phyloP scores from a whole-genome alignment of 345 rosid genomes.

The Salix purpurea region DNA sequence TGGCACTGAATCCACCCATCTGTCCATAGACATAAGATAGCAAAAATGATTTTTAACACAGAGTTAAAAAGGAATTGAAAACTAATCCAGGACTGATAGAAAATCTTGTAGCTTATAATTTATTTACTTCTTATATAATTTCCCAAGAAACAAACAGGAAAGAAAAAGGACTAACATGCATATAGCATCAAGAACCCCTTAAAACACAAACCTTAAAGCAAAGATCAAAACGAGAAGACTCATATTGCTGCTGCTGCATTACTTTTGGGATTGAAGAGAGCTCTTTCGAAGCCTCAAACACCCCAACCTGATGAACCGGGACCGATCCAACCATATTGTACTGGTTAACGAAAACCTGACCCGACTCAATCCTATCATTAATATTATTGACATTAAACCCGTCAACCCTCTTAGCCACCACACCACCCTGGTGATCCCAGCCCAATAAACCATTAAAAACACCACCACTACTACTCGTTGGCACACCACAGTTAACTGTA shows the following conservation, averaged over 20 bases:
- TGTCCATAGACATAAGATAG: constrained; percentile 4
- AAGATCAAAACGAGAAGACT: constrained; percentile 34
- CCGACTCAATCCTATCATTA: constrained; percentile 30
- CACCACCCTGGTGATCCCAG: constrained; percentile 15
- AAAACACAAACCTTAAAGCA: constrained; percentile 50
- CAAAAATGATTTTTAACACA: background rate
- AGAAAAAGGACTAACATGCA: background rate
- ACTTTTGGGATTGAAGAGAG: constrained; percentile 88
- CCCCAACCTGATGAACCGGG: constrained; percentile 4
- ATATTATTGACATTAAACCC: constrained; percentile 12
- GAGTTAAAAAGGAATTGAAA: background rate
- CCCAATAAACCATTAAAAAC: constrained; percentile 24
- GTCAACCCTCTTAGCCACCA: constrained; percentile 15
- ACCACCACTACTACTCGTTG: constrained; percentile 21
- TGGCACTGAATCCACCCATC: constrained; percentile 14
- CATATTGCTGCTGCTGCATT: constrained; percentile 22
- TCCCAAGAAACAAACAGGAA: constrained; percentile 16
- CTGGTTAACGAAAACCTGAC: constrained; percentile 32
- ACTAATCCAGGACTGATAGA: background rate
- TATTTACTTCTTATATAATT: background rate
- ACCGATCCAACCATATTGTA: constrained; percentile 21
- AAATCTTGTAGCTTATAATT: background rate
- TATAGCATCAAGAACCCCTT: background rate
- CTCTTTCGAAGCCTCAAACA: constrained; percentile 42
- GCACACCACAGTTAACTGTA: constrained; percentile 19